Evolutionary conservation across 495 filamentous ascomycete genomes (phyloP), one percentile per base, ranked within the genome.

Genomic region (Aspergillus cristatus): DNA sequence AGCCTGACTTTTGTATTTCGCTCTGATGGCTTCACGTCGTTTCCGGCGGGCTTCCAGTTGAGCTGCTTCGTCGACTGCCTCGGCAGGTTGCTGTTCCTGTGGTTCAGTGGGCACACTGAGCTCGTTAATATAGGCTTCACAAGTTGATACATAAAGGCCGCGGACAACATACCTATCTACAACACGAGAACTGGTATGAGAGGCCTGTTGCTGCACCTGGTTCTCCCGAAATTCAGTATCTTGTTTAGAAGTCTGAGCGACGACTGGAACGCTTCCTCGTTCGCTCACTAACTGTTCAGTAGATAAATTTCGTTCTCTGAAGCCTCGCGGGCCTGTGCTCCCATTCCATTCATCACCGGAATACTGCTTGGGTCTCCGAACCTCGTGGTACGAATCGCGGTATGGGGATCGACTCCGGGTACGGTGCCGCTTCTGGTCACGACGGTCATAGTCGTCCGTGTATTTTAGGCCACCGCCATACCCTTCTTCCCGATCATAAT

Each of bases 21-120:
- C 85, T 54, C 84, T 79, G 47, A 94, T 84, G 17, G 86, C 88
- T 64, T 94, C 88, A 45, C 91, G 81, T 32, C 82, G 76, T 46
- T 81, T 87, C 8, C 86, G 81, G 35, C 90, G 83, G 52, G 90
- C 82, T 56, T 94, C 85, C 46, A 94, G 78, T 47, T 87, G 70
- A 36, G 79, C 73, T 38, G 79, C 82, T 68, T 93, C 82, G 51
- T 94, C 81, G 42, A 86, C 49, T 15, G 72, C 65, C 47, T 75
- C 70, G 35, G 47, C 40, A 34, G 58, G 54, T 24, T 63, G 51
- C 26, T 47, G 35, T 17, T 63, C 61, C 45, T 54, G 17, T 30
- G 45, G 15, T 14, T 32, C 11, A 54, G n/a, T n/a, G n/a, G 51
- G 38, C 40, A 17, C 18, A 30, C 16, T 7, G 13, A 28, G 10